Evolutionary conservation across 352 stramenopile genomes (phyloP).

Genomic region (Phytopythium helicoides): DNA sequence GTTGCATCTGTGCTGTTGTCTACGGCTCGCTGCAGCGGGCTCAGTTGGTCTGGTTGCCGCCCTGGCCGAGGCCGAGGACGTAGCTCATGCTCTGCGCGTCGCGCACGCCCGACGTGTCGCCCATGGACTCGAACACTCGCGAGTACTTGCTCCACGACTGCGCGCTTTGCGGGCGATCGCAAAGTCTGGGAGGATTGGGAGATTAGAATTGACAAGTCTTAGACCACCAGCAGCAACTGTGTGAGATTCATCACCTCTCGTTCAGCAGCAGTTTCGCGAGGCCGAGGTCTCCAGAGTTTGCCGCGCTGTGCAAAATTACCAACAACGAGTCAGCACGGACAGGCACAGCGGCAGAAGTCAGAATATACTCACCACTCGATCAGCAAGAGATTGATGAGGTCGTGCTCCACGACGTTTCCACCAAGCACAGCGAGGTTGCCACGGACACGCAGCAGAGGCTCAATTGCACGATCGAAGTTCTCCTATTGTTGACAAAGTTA

Average conservation of each 20-base stretch:
- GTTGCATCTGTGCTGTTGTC: neutral
- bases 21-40: neutral
- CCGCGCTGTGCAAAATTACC: slow-evolving; percentile 41
- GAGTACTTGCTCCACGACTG: slow-evolving; percentile 82
- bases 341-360: neutral
- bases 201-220: neutral
- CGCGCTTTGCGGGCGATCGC: slow-evolving; percentile 67
- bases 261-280: slow-evolving; percentile 82
- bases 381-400: slow-evolving; percentile 72
- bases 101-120: slow-evolving; percentile 68
- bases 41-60: slow-evolving; percentile 75
- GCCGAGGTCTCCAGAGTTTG: slow-evolving; percentile 58
- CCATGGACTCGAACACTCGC: slow-evolving; percentile 60
- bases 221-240: neutral
- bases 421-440: slow-evolving; percentile 70
- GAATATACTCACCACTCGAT: slow-evolving; percentile 58
- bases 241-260: slow-evolving; percentile 40
- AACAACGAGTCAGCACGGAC: neutral
- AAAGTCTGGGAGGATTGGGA: slow-evolving; percentile 33
- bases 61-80: slow-evolving; percentile 76
- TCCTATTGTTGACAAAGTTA: slow-evolving; percentile 20
- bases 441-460: slow-evolving; percentile 55
- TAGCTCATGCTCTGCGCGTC: slow-evolving; percentile 90
- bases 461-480: slow-evolving; percentile 52
- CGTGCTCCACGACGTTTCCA: slow-evolving; percentile 66